These are phyloP conservation scores for Naganishia vishniacii DNA, from an alignment of 768 basidiomycete species.

Conservation along the genomic window DNA sequence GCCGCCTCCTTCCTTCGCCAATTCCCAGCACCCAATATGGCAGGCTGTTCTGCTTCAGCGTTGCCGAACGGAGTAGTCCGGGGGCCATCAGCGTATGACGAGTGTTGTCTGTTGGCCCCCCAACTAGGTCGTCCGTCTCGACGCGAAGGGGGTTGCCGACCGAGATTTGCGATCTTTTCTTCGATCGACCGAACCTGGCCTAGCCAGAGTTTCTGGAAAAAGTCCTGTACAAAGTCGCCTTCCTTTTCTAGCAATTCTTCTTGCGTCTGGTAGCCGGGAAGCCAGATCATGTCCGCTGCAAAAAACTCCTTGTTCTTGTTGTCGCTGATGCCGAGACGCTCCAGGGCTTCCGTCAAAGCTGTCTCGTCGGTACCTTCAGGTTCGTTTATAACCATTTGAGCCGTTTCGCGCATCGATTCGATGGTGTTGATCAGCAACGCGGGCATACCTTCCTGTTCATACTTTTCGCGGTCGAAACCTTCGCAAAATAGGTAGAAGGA, in stretches of 20 bases:
- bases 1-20: neutral
- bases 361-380: neutral
- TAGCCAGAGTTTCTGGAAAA: slow-evolving; percentile 21
- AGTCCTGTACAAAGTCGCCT: slow-evolving; percentile 13
- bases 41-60: neutral
- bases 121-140: slow-evolving; percentile 11
- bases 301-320: slow-evolving; percentile 17
- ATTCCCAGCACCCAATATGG: neutral
- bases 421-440: slow-evolving; percentile 9
- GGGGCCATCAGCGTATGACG: neutral
- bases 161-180: slow-evolving; percentile 12
- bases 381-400: neutral
- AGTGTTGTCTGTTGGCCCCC: neutral
- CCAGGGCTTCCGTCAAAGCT: neutral
- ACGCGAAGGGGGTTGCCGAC: neutral
- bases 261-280: slow-evolving; percentile 13
- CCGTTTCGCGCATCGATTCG: slow-evolving; percentile 14
- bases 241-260: slow-evolving; percentile 13
- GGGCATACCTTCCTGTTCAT: neutral
- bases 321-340: slow-evolving; percentile 10
- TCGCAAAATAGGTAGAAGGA: slow-evolving; percentile 29
- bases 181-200: slow-evolving; percentile 25
- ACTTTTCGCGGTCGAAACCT: slow-evolving; percentile 10
- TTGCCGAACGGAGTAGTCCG: slow-evolving; percentile 1
- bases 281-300: slow-evolving; percentile 23